A percentile compares a stretch with the other conserved stretches of the same genome.
Evolutionary conservation across 768 basidiomycete species (phyloP).

Genomic region (Russula emetica): DNA sequence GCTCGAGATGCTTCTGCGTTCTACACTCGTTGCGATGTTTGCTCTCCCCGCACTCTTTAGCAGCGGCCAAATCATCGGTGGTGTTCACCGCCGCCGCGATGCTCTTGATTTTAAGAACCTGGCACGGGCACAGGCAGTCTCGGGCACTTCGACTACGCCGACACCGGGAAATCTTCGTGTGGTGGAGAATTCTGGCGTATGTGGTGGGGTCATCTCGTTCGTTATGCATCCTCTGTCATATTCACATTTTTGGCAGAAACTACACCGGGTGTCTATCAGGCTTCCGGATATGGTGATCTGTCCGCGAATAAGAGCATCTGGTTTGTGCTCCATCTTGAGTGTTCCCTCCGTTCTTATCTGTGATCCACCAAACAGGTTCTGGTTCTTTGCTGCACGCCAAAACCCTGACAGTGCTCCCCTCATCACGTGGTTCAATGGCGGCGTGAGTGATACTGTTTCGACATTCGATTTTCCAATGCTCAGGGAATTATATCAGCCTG

Average conservation of each 20-base stretch:
- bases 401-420: slow-evolving; percentile 57
- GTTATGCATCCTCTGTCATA: background rate
- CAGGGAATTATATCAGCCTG: slow-evolving; percentile 31
- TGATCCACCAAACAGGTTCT: slow-evolving; percentile 46
- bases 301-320: slow-evolving; percentile 53
- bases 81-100: slow-evolving; percentile 30
- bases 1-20: slow-evolving; percentile 26
- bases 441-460: slow-evolving; percentile 30
- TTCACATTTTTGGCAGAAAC: slow-evolving; percentile 40
- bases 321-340: slow-evolving; percentile 31
- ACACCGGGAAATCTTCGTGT: slow-evolving; percentile 50
- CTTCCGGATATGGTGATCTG: slow-evolving; percentile 61
- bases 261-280: slow-evolving; percentile 49
- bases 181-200: slow-evolving; percentile 58
- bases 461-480: background rate
- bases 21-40: slow-evolving; percentile 19
- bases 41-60: slow-evolving; percentile 27
- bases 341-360: background rate
- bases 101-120: background rate
- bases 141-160: slow-evolving; percentile 20
- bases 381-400: slow-evolving; percentile 62
- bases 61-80: slow-evolving; percentile 49
- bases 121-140: background rate
- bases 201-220: slow-evolving; percentile 38
- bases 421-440: slow-evolving; percentile 62